Base-by-base conservation (phyloP, 169 alveolate species). In the Cryptosporidium ubiquitum region DNA sequence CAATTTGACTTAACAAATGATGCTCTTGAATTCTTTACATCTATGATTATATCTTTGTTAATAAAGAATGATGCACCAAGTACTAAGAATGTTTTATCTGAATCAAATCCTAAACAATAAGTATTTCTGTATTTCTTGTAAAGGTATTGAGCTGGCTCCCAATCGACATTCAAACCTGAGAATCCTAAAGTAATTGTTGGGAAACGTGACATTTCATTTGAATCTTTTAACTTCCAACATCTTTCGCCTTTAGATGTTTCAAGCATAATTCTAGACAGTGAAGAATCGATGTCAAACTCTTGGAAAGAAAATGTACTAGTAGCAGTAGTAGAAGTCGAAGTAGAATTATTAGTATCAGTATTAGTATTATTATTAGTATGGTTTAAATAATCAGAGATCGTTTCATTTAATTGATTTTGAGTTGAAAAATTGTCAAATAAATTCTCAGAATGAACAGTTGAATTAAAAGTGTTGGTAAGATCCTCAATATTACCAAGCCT, bases 51-150 rank as follows among this genome's bases (percentile, higher is more conserved):
- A 60, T 79, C 89, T 31, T 79, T 79, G 40, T 79, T 64, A 29
- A 79, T 61, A 31, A 79, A 79, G 68, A 79, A 79, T 18, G 89
- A 79, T n/a, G 89, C 73, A 42, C 89, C 89, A 61, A 79, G 75
- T 23, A 79, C 75, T n/a, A 61, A 10, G 37, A 58, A 58, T 47
- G 75, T 37, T 64, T 64, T 64, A 61, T 79, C 89, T 5, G 89
- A 79, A 40, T 79, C 89, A 61, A 79, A 79, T 18, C 89, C 89
- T 7, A 79, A 44, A 79, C 89, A 79, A 29, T 79, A 79, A 23
- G 89, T 79, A 61, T 79, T 79, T 61, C 89, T 58, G 37, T 79
- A 79, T 40, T 79, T 79, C 64, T 79, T 58, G 49, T 79, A 79
- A 47, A 79, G 66, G 42, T 79, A 79, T 49, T 79, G 89, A 47